These are phyloP conservation scores for Canariomyces notabilis DNA, from an alignment of 2,329 filamentous ascomycete genomes.

Conservation along the genomic window DNA sequence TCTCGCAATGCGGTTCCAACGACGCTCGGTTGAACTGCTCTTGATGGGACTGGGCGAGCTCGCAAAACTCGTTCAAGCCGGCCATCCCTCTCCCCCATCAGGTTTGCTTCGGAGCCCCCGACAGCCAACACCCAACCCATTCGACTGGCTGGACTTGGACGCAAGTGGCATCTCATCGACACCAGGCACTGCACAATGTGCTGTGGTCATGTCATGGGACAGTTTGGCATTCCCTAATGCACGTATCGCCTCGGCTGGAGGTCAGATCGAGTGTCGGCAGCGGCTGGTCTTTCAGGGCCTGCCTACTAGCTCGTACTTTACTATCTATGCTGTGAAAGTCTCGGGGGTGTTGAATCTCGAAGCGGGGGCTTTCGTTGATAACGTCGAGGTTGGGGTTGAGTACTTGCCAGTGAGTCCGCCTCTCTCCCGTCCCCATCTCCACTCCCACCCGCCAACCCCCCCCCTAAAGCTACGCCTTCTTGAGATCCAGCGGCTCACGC, in stretches of 20 bases:
- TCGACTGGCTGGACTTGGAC: constrained; percentile 4
- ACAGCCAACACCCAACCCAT: constrained; percentile 5
- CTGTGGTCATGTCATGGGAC: background rate
- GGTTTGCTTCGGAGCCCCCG: background rate
- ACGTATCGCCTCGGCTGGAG: background rate
- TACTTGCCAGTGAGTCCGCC: background rate
- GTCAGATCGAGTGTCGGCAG: background rate
- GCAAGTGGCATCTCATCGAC: background rate
- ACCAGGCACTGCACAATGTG: background rate
- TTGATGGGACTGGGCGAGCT: background rate
- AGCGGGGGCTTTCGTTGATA: background rate
- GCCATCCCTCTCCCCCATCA: background rate
- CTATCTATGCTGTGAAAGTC: background rate
- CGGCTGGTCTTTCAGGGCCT: background rate
- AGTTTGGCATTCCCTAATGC: constrained; percentile 1
- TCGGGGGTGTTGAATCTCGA: background rate
- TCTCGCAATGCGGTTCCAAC: background rate
- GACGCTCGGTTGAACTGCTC: background rate
- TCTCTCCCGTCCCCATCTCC: background rate
- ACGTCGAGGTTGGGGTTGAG: constrained; percentile 1
- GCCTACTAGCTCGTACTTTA: background rate
- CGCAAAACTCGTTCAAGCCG: too few relatives aligned
- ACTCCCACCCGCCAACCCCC: background rate
- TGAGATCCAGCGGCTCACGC: background rate
- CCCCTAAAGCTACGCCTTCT: background rate